Conservation (phyloP, 257 asterid species). For the Solanum pinnatisectum region DNA sequence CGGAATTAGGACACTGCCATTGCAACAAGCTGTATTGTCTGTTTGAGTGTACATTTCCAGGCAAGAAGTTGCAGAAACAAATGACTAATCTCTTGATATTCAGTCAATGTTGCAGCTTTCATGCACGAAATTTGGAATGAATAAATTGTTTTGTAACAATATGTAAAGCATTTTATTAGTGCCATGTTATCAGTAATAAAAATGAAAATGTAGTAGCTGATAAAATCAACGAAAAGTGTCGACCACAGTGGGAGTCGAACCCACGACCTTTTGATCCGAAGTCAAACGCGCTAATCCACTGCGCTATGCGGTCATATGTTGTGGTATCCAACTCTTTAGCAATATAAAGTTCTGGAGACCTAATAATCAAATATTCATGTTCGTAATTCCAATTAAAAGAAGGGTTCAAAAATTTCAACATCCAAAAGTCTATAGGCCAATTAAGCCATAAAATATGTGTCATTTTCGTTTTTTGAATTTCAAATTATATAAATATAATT, state of each 20-base stretch:
- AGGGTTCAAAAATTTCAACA: neutral
- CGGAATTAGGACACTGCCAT: neutral
- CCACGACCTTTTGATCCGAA: conserved; percentile 42
- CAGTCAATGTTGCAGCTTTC: neutral
- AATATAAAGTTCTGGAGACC: neutral
- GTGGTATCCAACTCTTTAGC: neutral
- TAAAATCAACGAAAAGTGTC: neutral
- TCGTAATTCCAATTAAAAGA: neutral
- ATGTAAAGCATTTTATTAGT: neutral
- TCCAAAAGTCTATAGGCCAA: neutral
- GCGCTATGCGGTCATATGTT: conserved; percentile 28
- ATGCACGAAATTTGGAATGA: neutral
- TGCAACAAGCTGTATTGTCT: neutral
- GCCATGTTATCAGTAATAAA: neutral
- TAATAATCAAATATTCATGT: neutral
- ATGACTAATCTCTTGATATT: neutral
- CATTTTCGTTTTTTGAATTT: no score
- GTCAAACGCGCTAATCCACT: conserved; percentile 48
- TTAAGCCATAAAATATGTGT: no score
- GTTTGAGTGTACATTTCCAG: neutral
- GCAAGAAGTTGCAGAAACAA: neutral
- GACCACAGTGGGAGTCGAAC: conserved; percentile 49
- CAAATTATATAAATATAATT: no score
- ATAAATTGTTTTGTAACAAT: neutral
- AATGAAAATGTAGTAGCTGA: neutral